Evolutionary conservation across 2,329 filamentous ascomycete genomes (phyloP), one percentile per base, ranked within the genome.

Genomic region (Paecilomyces formosus): DNA sequence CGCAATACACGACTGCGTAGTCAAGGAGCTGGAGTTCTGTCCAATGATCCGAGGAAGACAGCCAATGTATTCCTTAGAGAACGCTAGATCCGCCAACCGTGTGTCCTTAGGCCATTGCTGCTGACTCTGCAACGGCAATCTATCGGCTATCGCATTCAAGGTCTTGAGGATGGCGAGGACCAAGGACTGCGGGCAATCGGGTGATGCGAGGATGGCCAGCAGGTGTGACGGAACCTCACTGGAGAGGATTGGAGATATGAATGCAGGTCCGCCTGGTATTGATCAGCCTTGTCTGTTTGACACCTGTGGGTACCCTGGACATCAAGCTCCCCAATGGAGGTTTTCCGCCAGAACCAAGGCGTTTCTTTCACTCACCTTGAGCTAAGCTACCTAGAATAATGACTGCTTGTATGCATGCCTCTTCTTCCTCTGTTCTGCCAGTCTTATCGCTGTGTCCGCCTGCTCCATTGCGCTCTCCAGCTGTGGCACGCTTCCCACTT

Each of bases 381-480:
- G 91, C 90, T 69, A 97, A 84, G 72, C 90, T 94, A 53, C 88
- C 87, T 35, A 96, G 78, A n/a, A 97, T 82, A 63, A 95, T 86
- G 45, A 92, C 83, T n/a, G 89, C 88, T 71, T 96, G 90, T 58
- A 94, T 78, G 64, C 85, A 84, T 54, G 87, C 81, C 52, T 84
- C 81, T 58, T 92, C 87, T 60, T 89, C 85, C 11, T 86, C 83
- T 2, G 79, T 81, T 63, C 86, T 70, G 3, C 71, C 63, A 33
- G 68, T 69, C 9, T 73, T 74, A 12, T 62, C 55, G 18, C 58
- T 54, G 30, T 35, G 53, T 21, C 62, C 63, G 28, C 57, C 58
- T 6, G 64, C 62, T 52, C 68, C 66, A 60, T 74, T 71, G 58
- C 67, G 62, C 31, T 70, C 66, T 54, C 65, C 58, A 58, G 64